These are phyloP conservation scores for Fragaria iinumae DNA, from an alignment of 306 rosid genomes.

Conservation along the genomic window DNA sequence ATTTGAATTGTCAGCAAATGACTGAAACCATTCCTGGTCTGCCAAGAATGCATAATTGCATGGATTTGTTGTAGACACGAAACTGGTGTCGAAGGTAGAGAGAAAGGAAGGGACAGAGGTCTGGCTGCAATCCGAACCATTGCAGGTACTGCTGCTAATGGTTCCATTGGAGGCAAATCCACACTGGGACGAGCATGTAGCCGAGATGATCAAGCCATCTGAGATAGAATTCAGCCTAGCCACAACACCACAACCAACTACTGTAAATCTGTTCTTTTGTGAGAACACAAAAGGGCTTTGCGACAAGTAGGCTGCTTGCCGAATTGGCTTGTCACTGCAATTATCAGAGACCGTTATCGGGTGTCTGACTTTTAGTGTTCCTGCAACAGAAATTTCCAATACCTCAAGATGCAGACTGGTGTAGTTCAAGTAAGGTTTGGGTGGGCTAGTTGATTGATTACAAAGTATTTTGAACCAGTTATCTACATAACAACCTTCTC, in stretches of 20 bases:
- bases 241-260: neutral
- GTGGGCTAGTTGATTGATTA: neutral
- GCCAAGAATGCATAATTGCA: constrained; percentile 5
- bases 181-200: neutral
- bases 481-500: neutral
- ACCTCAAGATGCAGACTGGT: neutral
- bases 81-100: neutral
- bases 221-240: neutral
- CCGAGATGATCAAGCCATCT: neutral
- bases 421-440: neutral
- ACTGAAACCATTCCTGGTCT: neutral
- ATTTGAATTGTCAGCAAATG: neutral
- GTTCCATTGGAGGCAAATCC: neutral
- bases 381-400: too few species aligned
- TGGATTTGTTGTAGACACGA: neutral
- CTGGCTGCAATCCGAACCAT: neutral
- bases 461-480: constrained; percentile 15
- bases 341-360: neutral
- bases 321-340: neutral
- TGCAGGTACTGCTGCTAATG: neutral
- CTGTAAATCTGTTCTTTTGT: neutral
- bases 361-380: neutral
- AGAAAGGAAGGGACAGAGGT: neutral
- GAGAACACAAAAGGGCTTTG: neutral
- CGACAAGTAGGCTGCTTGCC: neutral